Evolutionary conservation across 768 basidiomycete genomes (phyloP), one percentile per base, ranked within the genome.

Genomic region (Termitomyces sp.): DNA sequence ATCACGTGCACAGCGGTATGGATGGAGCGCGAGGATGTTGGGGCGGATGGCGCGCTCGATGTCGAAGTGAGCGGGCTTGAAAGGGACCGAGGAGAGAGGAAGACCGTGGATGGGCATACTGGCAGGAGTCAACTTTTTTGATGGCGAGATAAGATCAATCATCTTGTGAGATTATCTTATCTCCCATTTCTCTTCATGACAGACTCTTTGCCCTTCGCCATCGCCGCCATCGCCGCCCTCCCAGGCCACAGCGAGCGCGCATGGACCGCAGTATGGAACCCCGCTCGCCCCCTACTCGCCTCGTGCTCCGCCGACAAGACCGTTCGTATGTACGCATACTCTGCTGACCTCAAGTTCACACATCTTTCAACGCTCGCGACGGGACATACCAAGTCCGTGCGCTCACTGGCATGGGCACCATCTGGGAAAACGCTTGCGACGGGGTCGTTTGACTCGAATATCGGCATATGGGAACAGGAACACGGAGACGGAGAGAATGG

Each of bases 271-370:
- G 83, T 91, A 5, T 98, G 94, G 91, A 96, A 96, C 67, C 91
- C 93, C 0, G 71, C 76, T 3, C 83, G 88, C 52, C 83, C 90
- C 0, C 64, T 95, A 18, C 74, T 99, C 13, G 94, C 96, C 0
- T 94, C 94, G 5, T 99, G 95, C 67, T 98, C 96, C 5, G 85
- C 90, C 6, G 97, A 99, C 72, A 97, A 93, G 70, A 84, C 91
- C 2, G 88, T 98, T 52, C 81, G 94, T 39, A 71, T 98, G 44
- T 98, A 92, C 67, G 75, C 75, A 23, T 98, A 95, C 73, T 57
- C 65, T 35, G 23, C n/a, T 32, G 60, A 65, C 25, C 51, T 63
- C 29, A 70, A 63, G 27, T 88, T 91, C 68, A 69, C 75, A 7
- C 75, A 82, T 49, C 64, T 84, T 31, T 76, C 83, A 1, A 82